phyloP scores from a whole-genome alignment of 192 early-diverging fungal genomes.

The Fimicolochytrium jonesii region DNA sequence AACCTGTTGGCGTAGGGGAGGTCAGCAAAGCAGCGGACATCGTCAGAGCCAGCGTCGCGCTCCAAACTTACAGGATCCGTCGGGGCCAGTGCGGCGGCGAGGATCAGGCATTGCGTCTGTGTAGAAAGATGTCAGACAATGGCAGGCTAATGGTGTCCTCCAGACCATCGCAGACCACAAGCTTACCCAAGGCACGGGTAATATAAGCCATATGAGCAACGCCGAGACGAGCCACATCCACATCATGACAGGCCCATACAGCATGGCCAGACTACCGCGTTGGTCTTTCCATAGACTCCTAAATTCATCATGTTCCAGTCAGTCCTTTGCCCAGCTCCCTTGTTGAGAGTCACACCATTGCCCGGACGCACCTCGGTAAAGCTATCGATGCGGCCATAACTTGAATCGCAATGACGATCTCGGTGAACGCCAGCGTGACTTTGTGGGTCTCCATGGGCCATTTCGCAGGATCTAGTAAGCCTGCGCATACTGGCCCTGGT shows the following conservation, averaged over 20 bases:
- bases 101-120: conserved; percentile 67
- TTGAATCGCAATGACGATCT: conserved; percentile 80
- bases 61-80: conserved; percentile 79
- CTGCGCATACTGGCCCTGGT: conserved; percentile 56
- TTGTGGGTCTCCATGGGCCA: conserved; percentile 44
- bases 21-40: not conserved
- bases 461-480: conserved; percentile 62
- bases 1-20: not conserved
- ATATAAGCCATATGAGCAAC: conserved; percentile 49
- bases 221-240: conserved; percentile 74
- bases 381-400: conserved; percentile 83
- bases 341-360: not conserved
- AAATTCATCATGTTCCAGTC: not conserved
- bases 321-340: not conserved
- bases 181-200: conserved; percentile 49
- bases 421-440: conserved; percentile 63
- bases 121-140: not conserved
- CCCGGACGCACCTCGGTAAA: conserved; percentile 34
- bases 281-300: conserved; percentile 56
- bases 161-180: not conserved
- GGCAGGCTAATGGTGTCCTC: not conserved
- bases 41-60: too few relatives aligned
- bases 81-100: conserved; percentile 81
- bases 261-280: conserved; percentile 57
- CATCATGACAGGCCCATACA: conserved; percentile 77